Percentiles rank a stretch among this genome's conserved stretches.
These are phyloP conservation scores for Talaromyces sp. DNA, from an alignment of 2,329 filamentous ascomycete genomes.

Conservation along the genomic window DNA sequence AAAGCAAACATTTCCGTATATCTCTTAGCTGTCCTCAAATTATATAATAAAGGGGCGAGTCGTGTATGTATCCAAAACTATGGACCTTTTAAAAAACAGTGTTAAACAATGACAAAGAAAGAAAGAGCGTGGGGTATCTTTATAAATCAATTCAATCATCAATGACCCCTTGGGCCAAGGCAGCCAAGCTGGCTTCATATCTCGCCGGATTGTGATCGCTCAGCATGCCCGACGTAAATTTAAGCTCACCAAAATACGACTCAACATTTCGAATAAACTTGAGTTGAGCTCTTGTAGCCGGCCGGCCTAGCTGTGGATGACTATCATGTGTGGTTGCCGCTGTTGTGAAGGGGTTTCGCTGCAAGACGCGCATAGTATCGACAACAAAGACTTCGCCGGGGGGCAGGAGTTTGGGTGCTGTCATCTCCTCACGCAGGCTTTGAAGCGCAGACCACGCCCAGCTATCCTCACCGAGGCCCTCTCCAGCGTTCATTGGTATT, in stretches of 20 bases:
- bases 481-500: constrained; percentile 38
- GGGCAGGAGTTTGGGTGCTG: constrained; percentile 64
- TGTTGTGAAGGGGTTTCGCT: constrained; percentile 58
- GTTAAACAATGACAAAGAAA: background rate
- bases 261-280: constrained; percentile 69
- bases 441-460: constrained; percentile 67
- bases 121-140: background rate
- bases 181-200: constrained; percentile 65
- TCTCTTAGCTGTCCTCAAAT: background rate
- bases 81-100: background rate
- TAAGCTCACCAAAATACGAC: constrained; percentile 62
- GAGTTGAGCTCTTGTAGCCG: constrained; percentile 63
- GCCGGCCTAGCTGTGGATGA: constrained; percentile 50
- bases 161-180: constrained; percentile 47
- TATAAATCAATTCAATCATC: constrained; percentile 25
- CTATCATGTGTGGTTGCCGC: constrained; percentile 31
- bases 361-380: constrained; percentile 62
- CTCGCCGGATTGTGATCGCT: constrained; percentile 69
- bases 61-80: background rate
- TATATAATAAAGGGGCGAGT: background rate
- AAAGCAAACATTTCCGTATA: background rate
- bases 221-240: constrained; percentile 69
- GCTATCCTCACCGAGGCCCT: constrained; percentile 56
- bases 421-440: constrained; percentile 62
- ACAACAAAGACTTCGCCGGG: constrained; percentile 72